Base-by-base conservation (phyloP, 73 alveolate species). In the Strombidium stylifer region DNA sequence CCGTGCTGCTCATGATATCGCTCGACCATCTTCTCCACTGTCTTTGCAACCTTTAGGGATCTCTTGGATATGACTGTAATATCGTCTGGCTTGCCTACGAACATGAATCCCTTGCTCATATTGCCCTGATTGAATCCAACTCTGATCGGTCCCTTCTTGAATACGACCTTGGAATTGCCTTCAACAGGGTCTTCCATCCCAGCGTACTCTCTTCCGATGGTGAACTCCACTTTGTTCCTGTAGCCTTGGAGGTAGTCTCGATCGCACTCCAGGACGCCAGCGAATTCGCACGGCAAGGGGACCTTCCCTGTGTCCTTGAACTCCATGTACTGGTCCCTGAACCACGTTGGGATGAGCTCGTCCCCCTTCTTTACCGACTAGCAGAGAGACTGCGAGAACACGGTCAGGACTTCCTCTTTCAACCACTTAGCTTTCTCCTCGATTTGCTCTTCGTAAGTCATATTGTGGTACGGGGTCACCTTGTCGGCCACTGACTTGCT, bases 161-260 rank as follows among this genome's bases (percentile, higher is more conserved):
- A n/a, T n/a, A n/a, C n/a, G n/a, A n/a, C n/a, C n/a, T n/a, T n/a
- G n/a, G n/a, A n/a, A n/a, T n/a, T n/a, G n/a, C n/a, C n/a, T n/a
- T n/a, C n/a, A n/a, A n/a, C n/a, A n/a, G n/a, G n/a, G n/a, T n/a
- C n/a, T n/a, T n/a, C n/a, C n/a, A n/a, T n/a, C n/a, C n/a, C n/a
- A n/a, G n/a, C n/a, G 40, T 89, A 83, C 44, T 55, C 58, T 14
- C 65, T 35, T 25, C 93, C 94, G 26, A 90, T 74, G 2, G 96
- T 86, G 49, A 86, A 90, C 74, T 90, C 97, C 16, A 80, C 85
- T 41, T 90, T 90, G 50, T 90, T 90, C 45, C 97, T 73, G 51
- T 90, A 90, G 24, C 73, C 75, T 10, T 83, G 61, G 26, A 31
- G 51, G 48, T 24, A 76, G 45, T 34, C 62, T 26, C 27, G 36